phyloP scores from a whole-genome alignment of 2,329 filamentous ascomycete genomes.

The Stachybotrys echinatus region DNA sequence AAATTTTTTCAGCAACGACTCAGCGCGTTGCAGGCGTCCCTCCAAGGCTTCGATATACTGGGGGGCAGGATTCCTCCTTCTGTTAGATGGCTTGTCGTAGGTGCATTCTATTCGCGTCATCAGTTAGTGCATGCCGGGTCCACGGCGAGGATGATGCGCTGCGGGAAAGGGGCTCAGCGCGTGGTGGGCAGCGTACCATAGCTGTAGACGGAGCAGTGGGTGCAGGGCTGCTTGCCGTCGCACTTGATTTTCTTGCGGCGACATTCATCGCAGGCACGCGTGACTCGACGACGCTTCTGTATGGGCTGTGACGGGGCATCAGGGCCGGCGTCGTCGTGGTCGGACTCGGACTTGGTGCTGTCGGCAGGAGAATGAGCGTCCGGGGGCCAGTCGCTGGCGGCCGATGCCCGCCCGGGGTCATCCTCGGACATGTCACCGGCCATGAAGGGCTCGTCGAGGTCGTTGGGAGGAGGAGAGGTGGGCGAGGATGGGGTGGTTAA shows the following conservation, averaged over 20 bases:
- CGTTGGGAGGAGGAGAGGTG: constrained; percentile 7
- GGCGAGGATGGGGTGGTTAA: constrained; percentile 6
- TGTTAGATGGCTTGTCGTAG: constrained; percentile 91
- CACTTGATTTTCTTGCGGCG: constrained; percentile 85
- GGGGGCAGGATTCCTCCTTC: constrained; percentile 82
- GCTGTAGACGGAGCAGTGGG: constrained; percentile 96
- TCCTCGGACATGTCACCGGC: constrained; percentile 38
- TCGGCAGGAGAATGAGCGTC: constrained; percentile 34
- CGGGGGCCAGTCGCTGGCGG: constrained; percentile 25
- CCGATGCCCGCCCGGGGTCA: constrained; percentile 30
- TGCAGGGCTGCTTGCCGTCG: constrained; percentile 82
- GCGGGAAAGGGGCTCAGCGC: background rate
- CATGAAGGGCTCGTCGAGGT: constrained; percentile 19
- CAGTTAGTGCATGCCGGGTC: background rate
- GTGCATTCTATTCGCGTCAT: constrained; percentile 65
- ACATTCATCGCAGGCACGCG: constrained; percentile 77
- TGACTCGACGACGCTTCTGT: constrained; percentile 74
- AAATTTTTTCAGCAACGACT: constrained; percentile 71
- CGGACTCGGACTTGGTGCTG: constrained; percentile 37
- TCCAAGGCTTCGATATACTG: constrained; percentile 92
- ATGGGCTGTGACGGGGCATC: constrained; percentile 49
- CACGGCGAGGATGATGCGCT: background rate
- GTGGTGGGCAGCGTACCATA: constrained; percentile 68
- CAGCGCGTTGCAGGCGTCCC: constrained; percentile 74
- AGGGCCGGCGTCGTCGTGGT: constrained; percentile 30